A percentile compares a stretch with the other conserved stretches of the same genome.
Conservation (phyloP, 2,329 filamentous ascomycete species). For the Arthroderma sp. region DNA sequence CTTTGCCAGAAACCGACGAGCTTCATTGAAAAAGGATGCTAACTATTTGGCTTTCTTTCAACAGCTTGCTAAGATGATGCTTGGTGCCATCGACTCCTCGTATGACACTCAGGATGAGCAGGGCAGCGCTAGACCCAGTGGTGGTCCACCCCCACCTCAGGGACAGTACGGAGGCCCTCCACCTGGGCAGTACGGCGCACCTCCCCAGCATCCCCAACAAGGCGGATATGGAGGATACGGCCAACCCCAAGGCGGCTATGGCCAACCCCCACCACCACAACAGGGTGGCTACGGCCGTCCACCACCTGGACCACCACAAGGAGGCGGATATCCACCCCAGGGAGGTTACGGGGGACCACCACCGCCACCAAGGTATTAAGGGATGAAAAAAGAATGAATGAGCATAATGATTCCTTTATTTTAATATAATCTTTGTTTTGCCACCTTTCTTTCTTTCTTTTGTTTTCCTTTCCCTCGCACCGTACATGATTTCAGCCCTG, state of each 20-base stretch:
- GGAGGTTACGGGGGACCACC: slow-evolving; percentile 13
- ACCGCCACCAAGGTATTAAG: slow-evolving; percentile 12
- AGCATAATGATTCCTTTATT: too few species aligned
- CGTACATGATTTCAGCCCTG: too few species aligned
- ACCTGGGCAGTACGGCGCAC: slow-evolving; percentile 23
- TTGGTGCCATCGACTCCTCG: slow-evolving; percentile 52
- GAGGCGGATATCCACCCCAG: slow-evolving; percentile 14
- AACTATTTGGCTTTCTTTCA: not conserved
- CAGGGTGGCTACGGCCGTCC: slow-evolving; percentile 19
- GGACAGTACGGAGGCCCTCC: slow-evolving; percentile 18
- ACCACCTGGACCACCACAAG: slow-evolving; percentile 13
- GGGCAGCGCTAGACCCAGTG: slow-evolving; percentile 24
- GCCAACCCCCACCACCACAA: slow-evolving; percentile 18
- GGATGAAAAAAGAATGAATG: too few species aligned
- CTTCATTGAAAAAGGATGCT: not conserved
- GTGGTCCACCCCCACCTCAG: slow-evolving; percentile 18
- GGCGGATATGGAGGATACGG: slow-evolving; percentile 17
- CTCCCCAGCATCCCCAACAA: slow-evolving; percentile 13
- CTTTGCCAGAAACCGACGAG: not conserved
- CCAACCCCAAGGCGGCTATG: slow-evolving; percentile 17
- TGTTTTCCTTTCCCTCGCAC: too few species aligned
- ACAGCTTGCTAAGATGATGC: slow-evolving; percentile 50
- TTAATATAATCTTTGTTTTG: too few species aligned
- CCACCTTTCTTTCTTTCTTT: too few species aligned
- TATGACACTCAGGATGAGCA: slow-evolving; percentile 56